These are phyloP conservation scores for Linderniella brevidens DNA, from an alignment of 257 asterid species.

Conservation along the genomic window DNA sequence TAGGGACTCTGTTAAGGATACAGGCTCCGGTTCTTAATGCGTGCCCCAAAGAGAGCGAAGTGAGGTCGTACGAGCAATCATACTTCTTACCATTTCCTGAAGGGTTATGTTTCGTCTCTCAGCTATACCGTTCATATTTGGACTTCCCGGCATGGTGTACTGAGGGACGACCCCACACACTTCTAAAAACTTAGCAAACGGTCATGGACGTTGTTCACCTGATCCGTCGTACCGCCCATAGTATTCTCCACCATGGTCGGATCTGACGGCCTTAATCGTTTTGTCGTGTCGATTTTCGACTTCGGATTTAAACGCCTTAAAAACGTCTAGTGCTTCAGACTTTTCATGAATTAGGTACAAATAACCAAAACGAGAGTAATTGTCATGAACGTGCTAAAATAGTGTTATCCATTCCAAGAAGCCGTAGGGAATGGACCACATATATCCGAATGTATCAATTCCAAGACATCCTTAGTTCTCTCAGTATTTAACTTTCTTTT, in stretches of 20 bases:
- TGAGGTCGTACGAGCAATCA: background rate
- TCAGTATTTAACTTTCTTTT: background rate
- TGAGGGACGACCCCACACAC: background rate
- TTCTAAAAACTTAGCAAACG: background rate
- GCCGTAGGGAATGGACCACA: constrained; percentile 5
- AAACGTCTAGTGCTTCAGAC: background rate
- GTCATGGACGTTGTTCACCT: constrained; percentile 2
- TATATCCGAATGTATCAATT: background rate
- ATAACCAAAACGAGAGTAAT: background rate
- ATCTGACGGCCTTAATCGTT: background rate
- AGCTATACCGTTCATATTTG: background rate
- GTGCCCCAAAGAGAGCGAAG: constrained; percentile 1
- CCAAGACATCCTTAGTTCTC: background rate
- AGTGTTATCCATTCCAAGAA: constrained; percentile 1
- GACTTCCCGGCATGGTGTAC: background rate
- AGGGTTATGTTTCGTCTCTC: background rate
- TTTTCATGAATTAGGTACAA: background rate
- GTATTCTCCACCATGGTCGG: background rate
- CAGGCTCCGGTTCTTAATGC: background rate
- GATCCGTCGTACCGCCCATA: background rate
- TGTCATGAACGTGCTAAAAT: background rate
- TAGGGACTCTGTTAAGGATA: background rate
- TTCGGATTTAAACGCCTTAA: background rate
- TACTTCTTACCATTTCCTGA: constrained; percentile 1
- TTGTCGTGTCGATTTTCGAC: background rate